Evolutionary conservation across 108 stramenopile genomes (phyloP).

Genomic region (Epithemia pelagica): DNA sequence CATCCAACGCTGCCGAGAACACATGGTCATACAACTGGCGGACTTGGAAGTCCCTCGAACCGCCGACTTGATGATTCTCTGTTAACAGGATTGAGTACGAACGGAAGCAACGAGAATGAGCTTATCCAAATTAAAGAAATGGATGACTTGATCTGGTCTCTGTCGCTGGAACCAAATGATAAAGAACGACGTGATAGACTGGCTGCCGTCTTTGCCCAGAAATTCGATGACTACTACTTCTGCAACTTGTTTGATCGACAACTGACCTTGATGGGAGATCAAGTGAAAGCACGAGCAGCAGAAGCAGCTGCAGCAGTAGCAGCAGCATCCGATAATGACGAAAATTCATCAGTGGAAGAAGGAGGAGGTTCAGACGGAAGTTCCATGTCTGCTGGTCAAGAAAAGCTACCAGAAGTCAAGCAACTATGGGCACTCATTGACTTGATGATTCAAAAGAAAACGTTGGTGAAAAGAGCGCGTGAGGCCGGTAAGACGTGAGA

Average conservation of each 20-base stretch:
- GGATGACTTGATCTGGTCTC: slow-evolving; percentile 48
- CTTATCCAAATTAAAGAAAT: slow-evolving; percentile 45
- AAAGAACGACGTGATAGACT: slow-evolving; percentile 37
- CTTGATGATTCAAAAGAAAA: slow-evolving; percentile 83
- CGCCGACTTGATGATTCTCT: too few relatives aligned
- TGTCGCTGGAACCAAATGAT: slow-evolving; percentile 55
- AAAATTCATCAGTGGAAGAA: too few relatives aligned
- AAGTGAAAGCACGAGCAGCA: slow-evolving; percentile 46
- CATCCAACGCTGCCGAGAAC: too few relatives aligned
- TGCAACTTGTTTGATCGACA: slow-evolving; percentile 25
- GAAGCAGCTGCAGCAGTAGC: slow-evolving; percentile 15
- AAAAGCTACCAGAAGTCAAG: slow-evolving; percentile 25
- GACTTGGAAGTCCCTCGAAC: too few relatives aligned
- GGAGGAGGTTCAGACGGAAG: background rate
- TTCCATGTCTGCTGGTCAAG: background rate
- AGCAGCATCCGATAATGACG: slow-evolving; percentile 3
- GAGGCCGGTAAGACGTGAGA: slow-evolving; percentile 22
- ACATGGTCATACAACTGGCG: too few relatives aligned
- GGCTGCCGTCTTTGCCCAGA: slow-evolving; percentile 33
- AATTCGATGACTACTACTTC: slow-evolving; percentile 24
- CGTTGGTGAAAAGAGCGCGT: slow-evolving; percentile 61
- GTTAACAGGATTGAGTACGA: too few relatives aligned
- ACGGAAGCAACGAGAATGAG: background rate
- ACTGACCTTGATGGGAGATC: slow-evolving; percentile 43
- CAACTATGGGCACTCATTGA: slow-evolving; percentile 79